Evolutionary conservation across 306 rosid species (phyloP).

Genomic region (Medicago arabica): DNA sequence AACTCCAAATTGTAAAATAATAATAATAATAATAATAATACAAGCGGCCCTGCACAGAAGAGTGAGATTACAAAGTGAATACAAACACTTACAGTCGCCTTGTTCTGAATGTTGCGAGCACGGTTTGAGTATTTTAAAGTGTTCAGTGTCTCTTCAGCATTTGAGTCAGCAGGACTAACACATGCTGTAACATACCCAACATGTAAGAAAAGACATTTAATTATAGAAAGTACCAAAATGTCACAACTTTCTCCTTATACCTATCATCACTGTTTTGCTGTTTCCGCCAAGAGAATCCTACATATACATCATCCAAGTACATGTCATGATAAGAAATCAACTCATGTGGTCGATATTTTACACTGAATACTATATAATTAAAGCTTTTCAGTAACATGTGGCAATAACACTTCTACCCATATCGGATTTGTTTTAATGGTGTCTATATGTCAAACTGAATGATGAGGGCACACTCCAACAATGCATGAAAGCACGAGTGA

Average conservation of each 20-base stretch:
- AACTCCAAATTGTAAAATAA: constrained; percentile 16
- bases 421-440: background rate
- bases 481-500: constrained; percentile 12
- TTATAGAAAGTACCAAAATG: constrained; percentile 15
- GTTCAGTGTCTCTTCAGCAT: constrained; percentile 96
- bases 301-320: constrained; percentile 45
- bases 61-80: constrained; percentile 1
- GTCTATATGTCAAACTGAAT: constrained; percentile 14
- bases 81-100: constrained; percentile 79
- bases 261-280: constrained; percentile 99
- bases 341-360: constrained; percentile 28
- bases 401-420: constrained; percentile 1
- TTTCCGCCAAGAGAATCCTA: constrained; percentile 99
- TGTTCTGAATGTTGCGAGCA: constrained; percentile 98
- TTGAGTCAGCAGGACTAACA: constrained; percentile 99
- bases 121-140: constrained; percentile 97
- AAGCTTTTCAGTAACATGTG: constrained; percentile 6
- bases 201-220: constrained; percentile 21
- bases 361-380: background rate
- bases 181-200: constrained; percentile 65
- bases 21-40: background rate
- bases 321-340: constrained; percentile 33
- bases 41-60: background rate
- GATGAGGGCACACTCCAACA: background rate
- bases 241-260: constrained; percentile 46